Base-by-base conservation (phyloP, 257 asterid species). In the Solanum gracilifrons region DNA sequence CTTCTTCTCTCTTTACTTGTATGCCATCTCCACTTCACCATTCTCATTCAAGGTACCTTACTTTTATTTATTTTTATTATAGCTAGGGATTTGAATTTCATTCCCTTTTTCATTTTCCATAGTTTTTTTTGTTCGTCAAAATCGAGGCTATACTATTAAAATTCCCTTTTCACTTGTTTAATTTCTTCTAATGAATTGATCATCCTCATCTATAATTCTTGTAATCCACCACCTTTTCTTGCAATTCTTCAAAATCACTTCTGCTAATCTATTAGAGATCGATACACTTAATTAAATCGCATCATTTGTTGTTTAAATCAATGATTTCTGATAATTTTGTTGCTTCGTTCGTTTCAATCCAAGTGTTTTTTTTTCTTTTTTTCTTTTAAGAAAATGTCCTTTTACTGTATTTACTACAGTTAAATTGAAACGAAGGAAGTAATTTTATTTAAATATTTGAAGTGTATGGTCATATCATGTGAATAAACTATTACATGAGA, bases 1-100 rank as follows among this genome's bases (percentile, higher is more conserved):
- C 75, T 88, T 46, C 88, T 91, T 74, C 88, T 89, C 87, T 89
- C 89, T 29, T 82, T 92, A 82, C 90, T 95, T 88, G 86, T 95
- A 68, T 93, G 89, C 85, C 36, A 27, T 27, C 87, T 95, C 92
- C 85, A 88, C 90, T 72, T 68, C 83, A 18, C 71, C 4, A 71
- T 27, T 88, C 88, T 51, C 83, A 15, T 7, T 62, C 31, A 9
- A 48, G 37, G 62, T 36, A 60, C 20, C 5, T 82, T 32, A 36
- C 7, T 83, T 13, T 20, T 6, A 2, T 2, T 20, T 7, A 9
- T 7, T 16, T 58, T 1, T 21, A 27, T 58, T 58, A 20, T 21
- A 58, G 21, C 25, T 58, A 58, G 25, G 27, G 15, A 62, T 62
- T 62, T 9, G 0, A n/a, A 60, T 60, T 60, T 60, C 69, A 16